Evolutionary conservation across 225 moss, liverwort and hornwort genomes (phyloP), one percentile per base, ranked within the genome.

Genomic region (Marchantia paleacea): DNA sequence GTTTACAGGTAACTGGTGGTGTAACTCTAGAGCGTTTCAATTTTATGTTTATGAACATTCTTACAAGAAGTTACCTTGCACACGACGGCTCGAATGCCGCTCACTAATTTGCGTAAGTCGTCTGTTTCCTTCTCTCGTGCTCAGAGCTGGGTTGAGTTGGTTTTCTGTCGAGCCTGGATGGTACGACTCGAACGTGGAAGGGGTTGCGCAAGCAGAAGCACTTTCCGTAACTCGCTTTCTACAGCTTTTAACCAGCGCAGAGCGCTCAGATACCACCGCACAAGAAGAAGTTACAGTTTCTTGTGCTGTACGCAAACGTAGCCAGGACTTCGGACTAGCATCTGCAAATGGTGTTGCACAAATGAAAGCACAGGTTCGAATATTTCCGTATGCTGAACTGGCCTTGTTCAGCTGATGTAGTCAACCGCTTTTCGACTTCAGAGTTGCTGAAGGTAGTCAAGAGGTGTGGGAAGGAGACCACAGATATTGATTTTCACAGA

Each of bases 91-190:
- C 12, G 8, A 39, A 5, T 24, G n/a, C n/a, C 24, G 22, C n/a
- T 62, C 3, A 62, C 62, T 62, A 24, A 62, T 62, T 60, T n/a
- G 25, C 18, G 0, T 39, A 39, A 39, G 3, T 57, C 13, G 14
- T 57, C 57, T 12, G 57, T 57, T 57, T 57, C 57, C 57, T 68
- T 80, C 48, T 47, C 77, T 48, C 20, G 78, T 70, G 49, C 55
- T 78, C 84, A 95, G 95, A 86, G 91, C 92, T 84, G 92, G 88
- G 28, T 89, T 95, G 81, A 85, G 84, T 78, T 95, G 95, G 95
- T 95, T 93, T 87, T 83, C 91, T 16, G 91, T 86, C 52, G 88
- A 86, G 83, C 95, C 93, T 53, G 85, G 83, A 52, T 95, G 95
- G 91, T 91, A 81, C 73, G 82, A 93, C 77, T 83, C 87, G 67